Percentiles rank a stretch among this genome's conserved stretches.
phyloP scores from a whole-genome alignment of 495 filamentous ascomycete species.

The Hamigera avellanea region DNA sequence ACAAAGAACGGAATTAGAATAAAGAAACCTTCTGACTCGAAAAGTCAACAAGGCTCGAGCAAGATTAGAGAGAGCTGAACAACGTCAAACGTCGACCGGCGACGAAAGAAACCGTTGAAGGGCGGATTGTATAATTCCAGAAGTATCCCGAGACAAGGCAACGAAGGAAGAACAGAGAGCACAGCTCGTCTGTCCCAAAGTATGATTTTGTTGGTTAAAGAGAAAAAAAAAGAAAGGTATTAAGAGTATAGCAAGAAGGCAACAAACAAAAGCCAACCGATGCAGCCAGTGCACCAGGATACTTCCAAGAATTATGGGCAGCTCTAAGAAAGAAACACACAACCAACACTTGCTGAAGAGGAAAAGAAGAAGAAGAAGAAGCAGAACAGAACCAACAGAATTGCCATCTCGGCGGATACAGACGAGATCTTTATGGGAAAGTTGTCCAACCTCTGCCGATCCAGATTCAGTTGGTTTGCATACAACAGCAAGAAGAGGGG shows the following conservation, averaged over 20 bases:
- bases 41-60: conserved; percentile 33
- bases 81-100: conserved; percentile 39
- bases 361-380: conserved; percentile 30
- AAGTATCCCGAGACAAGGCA: conserved; percentile 14
- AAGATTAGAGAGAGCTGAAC: conserved; percentile 45
- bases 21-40: conserved; percentile 3
- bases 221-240: conserved; percentile 15
- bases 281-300: conserved; percentile 38
- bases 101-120: conserved; percentile 25
- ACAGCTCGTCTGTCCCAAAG: conserved; percentile 27
- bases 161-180: conserved; percentile 26
- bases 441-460: no score
- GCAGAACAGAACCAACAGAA: conserved; percentile 7
- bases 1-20: conserved; percentile 13
- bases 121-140: conserved; percentile 18
- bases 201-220: conserved; percentile 14
- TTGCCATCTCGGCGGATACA: no score
- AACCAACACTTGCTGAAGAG: conserved; percentile 68
- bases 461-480: no score
- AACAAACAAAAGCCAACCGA: conserved; percentile 40
- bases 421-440: no score
- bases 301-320: conserved; percentile 38
- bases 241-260: conserved; percentile 30
- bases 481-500: no score
- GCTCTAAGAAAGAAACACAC: conserved; percentile 29